These are phyloP conservation scores for Aspergillus ibericus DNA, from an alignment of 2,329 filamentous ascomycete genomes.

Conservation along the genomic window DNA sequence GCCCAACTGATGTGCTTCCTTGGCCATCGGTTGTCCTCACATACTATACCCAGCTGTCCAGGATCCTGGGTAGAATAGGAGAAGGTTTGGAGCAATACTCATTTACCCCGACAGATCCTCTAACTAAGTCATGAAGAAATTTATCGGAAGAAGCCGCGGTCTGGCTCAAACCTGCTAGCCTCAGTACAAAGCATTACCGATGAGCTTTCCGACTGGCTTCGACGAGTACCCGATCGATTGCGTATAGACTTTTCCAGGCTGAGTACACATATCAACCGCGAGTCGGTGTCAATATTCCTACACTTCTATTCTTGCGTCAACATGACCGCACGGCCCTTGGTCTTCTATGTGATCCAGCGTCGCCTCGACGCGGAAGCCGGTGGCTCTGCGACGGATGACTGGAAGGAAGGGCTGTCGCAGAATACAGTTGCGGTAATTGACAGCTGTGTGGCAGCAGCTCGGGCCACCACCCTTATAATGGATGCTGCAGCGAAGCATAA, in stretches of 20 bases:
- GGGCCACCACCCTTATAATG: slow-evolving; percentile 53
- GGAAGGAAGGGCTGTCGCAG: slow-evolving; percentile 50
- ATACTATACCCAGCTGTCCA: slow-evolving; percentile 55
- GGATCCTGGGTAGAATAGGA: slow-evolving; percentile 53
- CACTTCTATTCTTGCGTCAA: slow-evolving; percentile 61
- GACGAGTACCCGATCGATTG: slow-evolving; percentile 49
- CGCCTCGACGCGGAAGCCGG: slow-evolving; percentile 41
- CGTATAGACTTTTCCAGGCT: slow-evolving; percentile 51
- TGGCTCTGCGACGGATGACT: slow-evolving; percentile 42
- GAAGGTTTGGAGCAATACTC: slow-evolving; percentile 26
- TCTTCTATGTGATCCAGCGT: slow-evolving; percentile 56
- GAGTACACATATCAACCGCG: slow-evolving; percentile 46
- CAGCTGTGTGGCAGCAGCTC: slow-evolving; percentile 54
- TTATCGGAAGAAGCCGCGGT: slow-evolving; percentile 51
- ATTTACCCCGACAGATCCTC: not conserved
- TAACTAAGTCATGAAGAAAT: slow-evolving; percentile 38
- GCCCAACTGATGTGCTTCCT: slow-evolving; percentile 23
- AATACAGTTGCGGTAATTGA: slow-evolving; percentile 55
- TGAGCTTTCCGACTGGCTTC: slow-evolving; percentile 53
- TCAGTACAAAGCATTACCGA: slow-evolving; percentile 54
- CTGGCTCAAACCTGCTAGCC: slow-evolving; percentile 50
- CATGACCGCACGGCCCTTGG: slow-evolving; percentile 56
- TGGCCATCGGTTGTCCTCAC: slow-evolving; percentile 52
- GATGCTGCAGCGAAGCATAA: slow-evolving; percentile 50
- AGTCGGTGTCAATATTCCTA: slow-evolving; percentile 53